Evolutionary conservation across 2,329 filamentous ascomycete species (phyloP).

Genomic region (Hymenoscyphus fraxineus): DNA sequence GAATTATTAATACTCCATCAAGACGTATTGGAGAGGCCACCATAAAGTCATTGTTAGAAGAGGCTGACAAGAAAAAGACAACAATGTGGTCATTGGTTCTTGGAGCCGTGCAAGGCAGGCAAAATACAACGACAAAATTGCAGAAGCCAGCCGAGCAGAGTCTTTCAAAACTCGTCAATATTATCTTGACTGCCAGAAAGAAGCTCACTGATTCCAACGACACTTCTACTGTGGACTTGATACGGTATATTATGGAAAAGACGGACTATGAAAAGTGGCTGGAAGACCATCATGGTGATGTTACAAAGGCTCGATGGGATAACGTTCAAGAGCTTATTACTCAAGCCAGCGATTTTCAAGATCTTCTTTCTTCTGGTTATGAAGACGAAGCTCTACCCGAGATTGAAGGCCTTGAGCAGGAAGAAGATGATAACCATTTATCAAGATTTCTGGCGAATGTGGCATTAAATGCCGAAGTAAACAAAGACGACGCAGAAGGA

Average conservation of each 20-base stretch:
- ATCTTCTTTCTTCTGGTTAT: conserved; percentile 27
- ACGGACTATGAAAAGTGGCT: conserved; percentile 73
- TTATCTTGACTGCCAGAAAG: conserved; percentile 54
- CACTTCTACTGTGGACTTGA: conserved; percentile 33
- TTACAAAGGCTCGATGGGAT: conserved; percentile 75
- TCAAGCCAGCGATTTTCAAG: conserved; percentile 68
- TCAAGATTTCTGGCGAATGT: conserved; percentile 86
- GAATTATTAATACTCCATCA: conserved; percentile 80
- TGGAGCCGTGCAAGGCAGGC: conserved; percentile 49
- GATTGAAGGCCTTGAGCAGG: conserved; percentile 69
- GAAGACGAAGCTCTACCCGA: conserved; percentile 58
- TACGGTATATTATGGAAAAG: conserved; percentile 57
- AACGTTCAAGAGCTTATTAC: conserved; percentile 86
- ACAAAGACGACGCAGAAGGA: conserved; percentile 56
- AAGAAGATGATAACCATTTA: conserved; percentile 59
- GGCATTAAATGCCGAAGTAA: conserved; percentile 75
- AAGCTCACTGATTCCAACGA: conserved; percentile 42
- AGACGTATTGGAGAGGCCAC: conserved; percentile 79
- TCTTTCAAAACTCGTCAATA: conserved; percentile 53
- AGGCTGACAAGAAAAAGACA: conserved; percentile 66
- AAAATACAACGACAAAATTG: conserved; percentile 50
- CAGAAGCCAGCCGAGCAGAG: conserved; percentile 53
- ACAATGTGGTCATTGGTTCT: conserved; percentile 76
- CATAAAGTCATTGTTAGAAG: conserved; percentile 67
- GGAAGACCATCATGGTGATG: conserved; percentile 65